phyloP scores from a whole-genome alignment of 2,329 filamentous ascomycete species.

The Pyrenochaeta sp. region DNA sequence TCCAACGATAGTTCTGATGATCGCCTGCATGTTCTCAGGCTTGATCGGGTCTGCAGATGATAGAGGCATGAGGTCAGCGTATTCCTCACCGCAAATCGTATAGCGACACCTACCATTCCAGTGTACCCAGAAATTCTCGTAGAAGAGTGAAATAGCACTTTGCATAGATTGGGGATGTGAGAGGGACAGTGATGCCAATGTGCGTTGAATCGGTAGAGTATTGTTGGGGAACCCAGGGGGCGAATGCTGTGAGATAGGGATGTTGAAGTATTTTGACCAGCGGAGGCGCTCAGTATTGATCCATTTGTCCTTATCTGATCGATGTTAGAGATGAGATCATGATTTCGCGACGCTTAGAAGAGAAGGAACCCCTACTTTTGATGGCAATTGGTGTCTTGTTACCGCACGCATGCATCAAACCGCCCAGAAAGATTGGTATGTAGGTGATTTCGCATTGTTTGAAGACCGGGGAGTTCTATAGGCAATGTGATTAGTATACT shows the following conservation, averaged over 20 bases:
- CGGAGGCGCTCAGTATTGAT: conserved; percentile 62
- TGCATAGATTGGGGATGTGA: conserved; percentile 54
- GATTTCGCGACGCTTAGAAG: not conserved
- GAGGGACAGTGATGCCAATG: conserved; percentile 58
- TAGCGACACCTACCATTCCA: conserved; percentile 34
- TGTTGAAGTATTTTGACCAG: conserved; percentile 62
- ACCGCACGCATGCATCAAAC: conserved; percentile 64
- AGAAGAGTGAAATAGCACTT: conserved; percentile 57
- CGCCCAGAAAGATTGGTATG: conserved; percentile 67
- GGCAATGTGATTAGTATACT: not conserved
- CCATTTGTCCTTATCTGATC: conserved; percentile 65
- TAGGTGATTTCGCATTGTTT: conserved; percentile 63
- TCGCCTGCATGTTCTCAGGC: conserved; percentile 53
- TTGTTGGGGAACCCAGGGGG: conserved; percentile 63
- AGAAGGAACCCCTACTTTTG: conserved; percentile 56
- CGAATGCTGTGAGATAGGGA: conserved; percentile 58
- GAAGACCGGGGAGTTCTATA: conserved; percentile 65
- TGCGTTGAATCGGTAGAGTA: conserved; percentile 62
- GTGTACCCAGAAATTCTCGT: conserved; percentile 62
- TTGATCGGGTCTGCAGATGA: conserved; percentile 49
- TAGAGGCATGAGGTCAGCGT: too few relatives aligned
- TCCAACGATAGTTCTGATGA: conserved; percentile 58
- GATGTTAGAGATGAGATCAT: conserved; percentile 11
- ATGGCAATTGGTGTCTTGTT: conserved; percentile 65
- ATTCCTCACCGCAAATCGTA: too few relatives aligned